phyloP scores from a whole-genome alignment of 768 basidiomycete genomes.

The Leccinellum albellum region DNA sequence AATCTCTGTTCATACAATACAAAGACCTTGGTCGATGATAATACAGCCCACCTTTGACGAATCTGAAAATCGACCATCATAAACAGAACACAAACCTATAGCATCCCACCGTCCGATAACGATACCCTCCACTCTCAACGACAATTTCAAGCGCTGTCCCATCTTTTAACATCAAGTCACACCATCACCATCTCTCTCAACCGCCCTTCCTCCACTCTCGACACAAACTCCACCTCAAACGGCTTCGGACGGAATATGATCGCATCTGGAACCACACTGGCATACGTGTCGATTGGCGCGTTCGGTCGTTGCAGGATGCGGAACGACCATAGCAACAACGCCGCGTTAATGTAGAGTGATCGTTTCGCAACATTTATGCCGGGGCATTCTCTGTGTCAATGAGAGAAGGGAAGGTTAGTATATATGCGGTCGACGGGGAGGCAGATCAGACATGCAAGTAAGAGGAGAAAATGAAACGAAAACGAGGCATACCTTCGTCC shows the following conservation, averaged over 20 bases:
- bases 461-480: not conserved
- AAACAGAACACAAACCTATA: not conserved
- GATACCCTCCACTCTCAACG: not conserved
- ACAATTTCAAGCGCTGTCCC: not conserved
- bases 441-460: not conserved
- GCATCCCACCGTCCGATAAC: not conserved
- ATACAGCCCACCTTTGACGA: not conserved
- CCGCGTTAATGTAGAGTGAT: constrained; percentile 60
- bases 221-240: constrained; percentile 54
- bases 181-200: constrained; percentile 18
- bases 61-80: not conserved
- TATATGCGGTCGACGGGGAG: no score
- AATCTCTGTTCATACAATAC: no score
- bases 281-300: constrained; percentile 52
- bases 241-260: constrained; percentile 55
- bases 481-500: not conserved
- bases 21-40: no score
- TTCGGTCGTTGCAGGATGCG: constrained; percentile 43
- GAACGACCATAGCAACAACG: constrained; percentile 62
- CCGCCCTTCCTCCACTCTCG: constrained; percentile 29
- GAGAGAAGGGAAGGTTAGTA: not conserved
- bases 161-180: not conserved
- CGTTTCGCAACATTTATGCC: constrained; percentile 45
- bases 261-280: constrained; percentile 44
- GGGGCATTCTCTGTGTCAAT: constrained; percentile 49